A percentile compares a stretch with the other conserved stretches of the same genome.
Evolutionary conservation across 2,329 filamentous ascomycete species (phyloP).

Genomic region (Colletotrichum theobromicola): DNA sequence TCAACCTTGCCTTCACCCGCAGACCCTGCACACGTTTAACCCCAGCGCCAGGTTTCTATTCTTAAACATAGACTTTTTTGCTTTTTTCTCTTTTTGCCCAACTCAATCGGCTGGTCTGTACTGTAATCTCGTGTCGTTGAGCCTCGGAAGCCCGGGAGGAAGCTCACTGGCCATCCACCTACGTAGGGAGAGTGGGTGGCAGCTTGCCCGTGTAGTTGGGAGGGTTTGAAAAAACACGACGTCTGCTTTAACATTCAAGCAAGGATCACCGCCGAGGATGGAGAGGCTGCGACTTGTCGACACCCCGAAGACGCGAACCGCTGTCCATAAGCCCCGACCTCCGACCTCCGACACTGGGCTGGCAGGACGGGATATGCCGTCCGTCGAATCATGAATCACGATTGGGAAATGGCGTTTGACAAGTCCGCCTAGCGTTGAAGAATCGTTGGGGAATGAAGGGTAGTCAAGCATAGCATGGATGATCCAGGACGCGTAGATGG

Average conservation of each 20-base stretch:
- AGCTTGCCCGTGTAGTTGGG: not conserved
- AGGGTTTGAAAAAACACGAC: not conserved
- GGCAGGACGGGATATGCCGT: conserved; percentile 11
- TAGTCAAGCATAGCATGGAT: not conserved
- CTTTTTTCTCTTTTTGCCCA: not conserved
- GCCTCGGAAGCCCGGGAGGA: not conserved
- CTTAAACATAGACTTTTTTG: not conserved
- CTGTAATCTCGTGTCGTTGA: not conserved
- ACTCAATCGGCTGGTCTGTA: not conserved
- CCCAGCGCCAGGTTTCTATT: not conserved
- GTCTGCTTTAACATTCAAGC: not conserved
- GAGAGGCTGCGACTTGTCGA: not conserved
- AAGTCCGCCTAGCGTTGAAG: not conserved
- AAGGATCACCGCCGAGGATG: not conserved
- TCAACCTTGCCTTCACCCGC: not conserved
- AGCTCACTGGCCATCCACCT: not conserved
- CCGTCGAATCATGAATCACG: not conserved
- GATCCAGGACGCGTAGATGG: not conserved
- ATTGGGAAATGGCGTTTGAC: not conserved
- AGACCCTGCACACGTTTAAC: not conserved
- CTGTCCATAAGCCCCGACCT: conserved; percentile 3
- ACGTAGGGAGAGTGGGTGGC: not conserved
- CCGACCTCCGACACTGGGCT: not conserved
- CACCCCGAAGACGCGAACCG: conserved; percentile 9
- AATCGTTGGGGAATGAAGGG: not conserved